A percentile compares a stretch with the other conserved stretches of the same genome.
Evolutionary conservation across 805 yeast genomes (phyloP).

Genomic region (Lipomyces lipofer): DNA sequence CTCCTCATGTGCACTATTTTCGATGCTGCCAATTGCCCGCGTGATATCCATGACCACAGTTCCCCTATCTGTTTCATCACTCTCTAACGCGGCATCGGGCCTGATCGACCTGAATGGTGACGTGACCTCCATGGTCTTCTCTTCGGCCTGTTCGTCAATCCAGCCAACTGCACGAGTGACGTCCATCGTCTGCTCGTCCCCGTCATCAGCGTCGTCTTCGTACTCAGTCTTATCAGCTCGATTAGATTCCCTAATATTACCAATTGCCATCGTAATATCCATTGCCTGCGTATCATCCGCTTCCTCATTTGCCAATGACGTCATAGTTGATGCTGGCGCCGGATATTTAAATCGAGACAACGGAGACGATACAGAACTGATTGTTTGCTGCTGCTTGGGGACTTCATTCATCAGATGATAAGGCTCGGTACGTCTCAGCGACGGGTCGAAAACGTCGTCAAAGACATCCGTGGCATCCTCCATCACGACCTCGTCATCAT

Average conservation of each 20-base stretch:
- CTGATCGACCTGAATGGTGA: conserved; percentile 6
- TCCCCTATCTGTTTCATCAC: conserved; percentile 7
- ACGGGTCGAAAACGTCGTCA: conserved; percentile 21
- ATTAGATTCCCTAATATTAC: conserved; percentile 4
- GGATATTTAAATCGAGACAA: no score
- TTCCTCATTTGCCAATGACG: no score
- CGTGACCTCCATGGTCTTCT: conserved; percentile 23
- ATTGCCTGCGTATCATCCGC: conserved; percentile 25
- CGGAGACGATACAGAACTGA: background rate
- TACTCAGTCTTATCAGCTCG: conserved; percentile 5
- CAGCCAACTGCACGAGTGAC: conserved; percentile 28
- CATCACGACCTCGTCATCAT: conserved; percentile 31
- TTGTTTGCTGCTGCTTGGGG: background rate
- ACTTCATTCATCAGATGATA: background rate
- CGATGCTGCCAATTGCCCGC: conserved; percentile 9
- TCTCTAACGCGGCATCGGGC: background rate
- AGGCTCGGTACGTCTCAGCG: background rate
- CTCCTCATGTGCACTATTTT: background rate
- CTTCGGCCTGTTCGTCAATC: conserved; percentile 10
- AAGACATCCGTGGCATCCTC: conserved; percentile 33
- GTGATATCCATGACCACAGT: conserved; percentile 28
- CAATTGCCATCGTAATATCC: conserved; percentile 28
- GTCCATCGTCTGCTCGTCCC: conserved; percentile 30
- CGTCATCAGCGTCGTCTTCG: conserved; percentile 7
- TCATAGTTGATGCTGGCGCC: no score